These are phyloP conservation scores for Ophiostoma tasmaniense DNA, from an alignment of 2,329 filamentous ascomycete species.

Conservation along the genomic window DNA sequence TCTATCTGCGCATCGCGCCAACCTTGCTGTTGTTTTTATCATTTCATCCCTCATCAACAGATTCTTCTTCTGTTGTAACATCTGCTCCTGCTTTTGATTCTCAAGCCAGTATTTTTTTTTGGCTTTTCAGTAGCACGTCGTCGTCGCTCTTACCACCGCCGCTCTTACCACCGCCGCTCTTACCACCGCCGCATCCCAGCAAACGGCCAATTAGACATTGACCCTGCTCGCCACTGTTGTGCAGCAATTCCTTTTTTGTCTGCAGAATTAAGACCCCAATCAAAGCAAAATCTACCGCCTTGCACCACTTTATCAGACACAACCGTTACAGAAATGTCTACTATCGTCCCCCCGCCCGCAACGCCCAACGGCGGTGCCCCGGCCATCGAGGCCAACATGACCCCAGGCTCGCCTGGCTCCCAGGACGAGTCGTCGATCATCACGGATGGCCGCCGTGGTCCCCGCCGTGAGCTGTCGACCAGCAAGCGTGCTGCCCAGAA, in stretches of 20 bases:
- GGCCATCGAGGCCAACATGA: not conserved
- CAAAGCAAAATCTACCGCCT: no score
- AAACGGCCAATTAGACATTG: constrained; percentile 8
- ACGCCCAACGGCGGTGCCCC: not conserved
- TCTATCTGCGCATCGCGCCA: not conserved
- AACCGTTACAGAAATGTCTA: constrained; percentile 11
- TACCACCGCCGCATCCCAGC: not conserved
- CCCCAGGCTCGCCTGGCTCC: constrained; percentile 1
- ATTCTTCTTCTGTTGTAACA: not conserved
- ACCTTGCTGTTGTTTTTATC: not conserved
- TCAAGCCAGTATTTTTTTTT: constrained; percentile 16
- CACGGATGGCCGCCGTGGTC: constrained; percentile 61
- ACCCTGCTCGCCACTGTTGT: constrained; percentile 6
- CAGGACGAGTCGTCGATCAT: not conserved
- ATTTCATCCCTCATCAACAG: not conserved
- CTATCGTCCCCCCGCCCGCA: not conserved
- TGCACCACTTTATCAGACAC: not conserved
- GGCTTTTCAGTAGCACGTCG: constrained; percentile 19
- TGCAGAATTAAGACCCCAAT: not conserved
- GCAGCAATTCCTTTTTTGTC: not conserved
- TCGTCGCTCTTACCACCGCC: no score
- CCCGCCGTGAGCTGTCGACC: constrained; percentile 84
- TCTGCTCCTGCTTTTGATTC: constrained; percentile 10
- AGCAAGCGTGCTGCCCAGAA: constrained; percentile 97
- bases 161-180: not conserved